phyloP scores from a whole-genome alignment of 2,329 filamentous ascomycete genomes.

The Sporothrix curviconia region DNA sequence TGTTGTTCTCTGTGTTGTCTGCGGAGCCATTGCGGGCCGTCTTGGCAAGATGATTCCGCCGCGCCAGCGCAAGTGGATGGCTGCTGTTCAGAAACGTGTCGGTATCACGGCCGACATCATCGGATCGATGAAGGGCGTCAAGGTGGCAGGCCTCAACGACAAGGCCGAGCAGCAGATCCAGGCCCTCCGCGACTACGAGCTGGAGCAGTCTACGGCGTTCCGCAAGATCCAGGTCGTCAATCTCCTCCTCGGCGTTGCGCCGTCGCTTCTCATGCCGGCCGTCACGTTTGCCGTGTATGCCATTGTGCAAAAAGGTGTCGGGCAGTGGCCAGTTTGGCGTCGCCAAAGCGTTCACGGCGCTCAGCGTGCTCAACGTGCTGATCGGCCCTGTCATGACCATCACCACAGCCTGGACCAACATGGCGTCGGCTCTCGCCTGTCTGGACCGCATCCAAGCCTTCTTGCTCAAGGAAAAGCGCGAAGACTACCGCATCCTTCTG shows the following conservation, averaged over 20 bases:
- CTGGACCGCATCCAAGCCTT: constrained; percentile 18
- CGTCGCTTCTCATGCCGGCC: constrained; percentile 14
- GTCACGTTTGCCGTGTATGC: constrained; percentile 16
- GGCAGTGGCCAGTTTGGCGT: constrained; percentile 15
- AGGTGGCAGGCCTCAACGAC: constrained; percentile 41
- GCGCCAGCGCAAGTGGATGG: constrained; percentile 34
- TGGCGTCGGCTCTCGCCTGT: constrained; percentile 18
- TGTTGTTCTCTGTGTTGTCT: constrained; percentile 12
- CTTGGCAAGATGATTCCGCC: constrained; percentile 13
- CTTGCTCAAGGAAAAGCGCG: constrained; percentile 14
- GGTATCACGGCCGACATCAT: constrained; percentile 42
- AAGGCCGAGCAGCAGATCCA: constrained; percentile 26
- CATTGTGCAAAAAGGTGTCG: constrained; percentile 14
- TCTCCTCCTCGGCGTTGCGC: constrained; percentile 11
- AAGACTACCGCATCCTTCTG: constrained; percentile 15
- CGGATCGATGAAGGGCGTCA: constrained; percentile 45
- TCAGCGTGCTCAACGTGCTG: constrained; percentile 15
- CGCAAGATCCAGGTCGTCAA: constrained; percentile 13
- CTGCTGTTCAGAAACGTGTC: constrained; percentile 43
- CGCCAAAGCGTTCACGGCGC: constrained; percentile 14
- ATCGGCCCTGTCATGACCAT: constrained; percentile 15
- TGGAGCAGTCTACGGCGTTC: constrained; percentile 11
- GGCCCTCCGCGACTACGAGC: constrained; percentile 13
- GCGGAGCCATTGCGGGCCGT: not conserved
- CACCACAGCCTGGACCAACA: constrained; percentile 13